Conservation (phyloP, 148 eudicot species). For the Pharnaceum exiguum region DNA sequence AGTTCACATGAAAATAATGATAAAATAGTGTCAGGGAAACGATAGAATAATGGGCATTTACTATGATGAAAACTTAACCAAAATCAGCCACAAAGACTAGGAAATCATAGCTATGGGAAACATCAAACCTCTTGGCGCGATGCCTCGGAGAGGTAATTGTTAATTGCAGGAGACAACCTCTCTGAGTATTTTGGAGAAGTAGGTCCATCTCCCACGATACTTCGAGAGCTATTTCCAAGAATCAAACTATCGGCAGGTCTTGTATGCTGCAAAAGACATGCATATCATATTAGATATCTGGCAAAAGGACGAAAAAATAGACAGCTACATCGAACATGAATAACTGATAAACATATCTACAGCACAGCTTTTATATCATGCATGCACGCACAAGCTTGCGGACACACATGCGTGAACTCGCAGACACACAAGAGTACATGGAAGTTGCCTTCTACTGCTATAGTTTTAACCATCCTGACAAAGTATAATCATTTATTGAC, state of each 20-base stretch:
- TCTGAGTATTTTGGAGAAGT: conserved; percentile 88
- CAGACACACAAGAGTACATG: too few species aligned
- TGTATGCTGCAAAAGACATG: conserved; percentile 59
- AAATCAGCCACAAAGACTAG: not conserved
- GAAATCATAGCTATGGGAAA: too few species aligned
- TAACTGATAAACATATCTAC: too few species aligned
- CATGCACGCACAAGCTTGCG: too few species aligned
- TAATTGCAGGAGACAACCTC: conserved; percentile 94
- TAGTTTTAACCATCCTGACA: too few species aligned
- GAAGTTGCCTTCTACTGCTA: too few species aligned
- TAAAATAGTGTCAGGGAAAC: not conserved
- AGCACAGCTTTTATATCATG: too few species aligned
- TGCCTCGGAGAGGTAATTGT: conserved; percentile 86
- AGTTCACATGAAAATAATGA: not conserved
- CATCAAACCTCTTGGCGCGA: conserved; percentile 77
- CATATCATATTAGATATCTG: not conserved
- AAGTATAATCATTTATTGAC: too few species aligned
- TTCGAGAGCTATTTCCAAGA: conserved; percentile 80
- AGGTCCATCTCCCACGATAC: conserved; percentile 66
- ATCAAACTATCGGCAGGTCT: conserved; percentile 85
- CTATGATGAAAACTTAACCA: not conserved
- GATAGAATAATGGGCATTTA: not conserved
- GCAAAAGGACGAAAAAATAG: not conserved
- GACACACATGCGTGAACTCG: too few species aligned
- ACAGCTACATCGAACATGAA: too few species aligned